Base-by-base conservation (phyloP, 75 land plant genomes). In the Selaginella tamariscina region DNA sequence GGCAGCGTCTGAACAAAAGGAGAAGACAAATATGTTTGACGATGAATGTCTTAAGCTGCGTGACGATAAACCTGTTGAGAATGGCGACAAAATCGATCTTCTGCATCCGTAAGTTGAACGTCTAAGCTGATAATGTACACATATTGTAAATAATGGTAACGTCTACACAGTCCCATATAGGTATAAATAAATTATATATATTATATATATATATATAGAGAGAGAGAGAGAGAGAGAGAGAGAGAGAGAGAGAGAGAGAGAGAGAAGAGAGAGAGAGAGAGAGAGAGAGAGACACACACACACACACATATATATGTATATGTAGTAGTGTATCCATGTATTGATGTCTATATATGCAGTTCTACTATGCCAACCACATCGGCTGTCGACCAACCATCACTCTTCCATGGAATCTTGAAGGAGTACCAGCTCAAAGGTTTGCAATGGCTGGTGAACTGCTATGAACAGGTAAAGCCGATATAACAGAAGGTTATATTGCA, bases 371-470 rank as follows among this genome's bases (percentile, higher is more conserved):
- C 98, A 54, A 75, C 75, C 11, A 76, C 83, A 20, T 94, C 98
- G 65, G 77, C 96, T 1, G 98, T 94, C 65, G 84, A 84, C 66
- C 81, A 87, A 56, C 98, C 98, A 30, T 76, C 75, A 56, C 24
- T 94, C 77, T 94, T 94, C 68, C 78, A 83, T 39, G 98, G 98
- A 29, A 26, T 26, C 27, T 80, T 94, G 49, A 94, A 94, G 72
- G 98, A 94, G 77, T 94, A 94, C 69, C 98, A 94, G 72, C 71
- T 94, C 31, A 94, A 94, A 68, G 98, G 98, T 30, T 80, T 94
- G 55, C 98, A 94, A 64, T 94, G 98, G 98, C 96, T 94, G 56
- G 98, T 90, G 24, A 94, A 94, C 69, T 94, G 98, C 74, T 94
- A 94, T 80, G 98, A 94, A 73, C 98, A 94, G 95, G 98, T 93